phyloP scores from a whole-genome alignment of 2,329 filamentous ascomycete genomes.

The Cordyceps javanica region DNA sequence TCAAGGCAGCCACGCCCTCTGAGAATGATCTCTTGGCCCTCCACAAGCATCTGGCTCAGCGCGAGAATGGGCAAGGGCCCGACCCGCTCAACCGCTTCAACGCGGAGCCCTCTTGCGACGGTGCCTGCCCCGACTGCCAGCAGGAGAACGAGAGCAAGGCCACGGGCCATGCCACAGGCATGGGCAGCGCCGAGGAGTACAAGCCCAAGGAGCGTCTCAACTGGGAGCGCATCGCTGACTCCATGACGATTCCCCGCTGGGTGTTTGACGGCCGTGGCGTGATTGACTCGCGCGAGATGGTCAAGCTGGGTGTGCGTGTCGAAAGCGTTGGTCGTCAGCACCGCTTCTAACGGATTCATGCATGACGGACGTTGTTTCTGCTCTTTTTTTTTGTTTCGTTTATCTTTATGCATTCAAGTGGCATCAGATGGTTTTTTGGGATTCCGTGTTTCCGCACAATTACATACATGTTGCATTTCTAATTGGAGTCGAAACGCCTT shows the following conservation, averaged over 20 bases:
- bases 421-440: neutral
- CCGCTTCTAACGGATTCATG: conserved; percentile 27
- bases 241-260: conserved; percentile 49
- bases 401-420: neutral
- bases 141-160: conserved; percentile 33
- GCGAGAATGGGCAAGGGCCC: conserved; percentile 21
- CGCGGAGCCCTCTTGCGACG: conserved; percentile 37
- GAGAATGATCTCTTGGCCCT: conserved; percentile 42
- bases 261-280: conserved; percentile 52
- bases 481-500: neutral
- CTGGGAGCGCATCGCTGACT: conserved; percentile 43
- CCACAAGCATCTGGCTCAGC: conserved; percentile 40
- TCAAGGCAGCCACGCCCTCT: conserved; percentile 29
- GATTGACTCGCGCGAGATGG: conserved; percentile 42
- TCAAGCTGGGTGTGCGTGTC: conserved; percentile 44
- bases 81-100: conserved; percentile 43
- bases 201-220: conserved; percentile 42
- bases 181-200: conserved; percentile 39
- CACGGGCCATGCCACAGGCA: conserved; percentile 35
- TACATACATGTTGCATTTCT: neutral
- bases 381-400: neutral
- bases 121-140: conserved; percentile 45
- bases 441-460: neutral
- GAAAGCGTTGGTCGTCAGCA: conserved; percentile 47
- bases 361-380: neutral